Evolutionary conservation across 345 rosid species (phyloP), one percentile per base, ranked within the genome.

Genomic region (Lagerstroemia speciosa): DNA sequence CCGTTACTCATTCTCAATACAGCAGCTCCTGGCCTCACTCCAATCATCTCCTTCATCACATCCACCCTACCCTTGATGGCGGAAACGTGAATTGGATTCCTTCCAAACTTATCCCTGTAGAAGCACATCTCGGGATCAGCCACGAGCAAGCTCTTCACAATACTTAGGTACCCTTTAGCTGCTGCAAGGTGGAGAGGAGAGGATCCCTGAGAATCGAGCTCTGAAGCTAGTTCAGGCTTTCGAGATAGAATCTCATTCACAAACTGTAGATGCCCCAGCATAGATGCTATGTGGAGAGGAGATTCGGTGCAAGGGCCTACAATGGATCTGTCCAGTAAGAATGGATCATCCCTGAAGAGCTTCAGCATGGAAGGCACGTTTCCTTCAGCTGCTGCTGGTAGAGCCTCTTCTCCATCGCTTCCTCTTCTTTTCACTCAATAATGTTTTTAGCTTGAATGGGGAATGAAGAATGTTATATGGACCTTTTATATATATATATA

Each of bases 111-210:
- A 26, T 74, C 73, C 10, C 38, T 19, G 38, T 16, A 30, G 22
- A 68, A 29, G 29, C 79, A 67, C 32, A 40, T 63, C 10, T 64
- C 67, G 0, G 64, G 20, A 24, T 22, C 24, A 10, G 34, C 60
- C 1, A 4, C 7, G 16, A 71, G 22, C 62, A 72, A 22, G 32
- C 30, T 62, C 55, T 43, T 43, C 24, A 76, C 75, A 1, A 76
- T 32, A n/a, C 34, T 30, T 1, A 5, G 6, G 43, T 63, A 48
- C 29, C 75, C 79, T 33, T 72, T 69, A 6, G 72, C 72, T 1
- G 69, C 33, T 17, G 78, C 78, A 9, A 67, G 38, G 75, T 76
- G 78, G 50, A 75, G 71, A 37, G 75, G 69, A 16, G 72, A 37
- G 22, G 3, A 58, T 26, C 64, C 33, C 29, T 36, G 67, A 8